Conservation (phyloP, 306 rosid genomes). For the Pachyrhizus erosus region DNA sequence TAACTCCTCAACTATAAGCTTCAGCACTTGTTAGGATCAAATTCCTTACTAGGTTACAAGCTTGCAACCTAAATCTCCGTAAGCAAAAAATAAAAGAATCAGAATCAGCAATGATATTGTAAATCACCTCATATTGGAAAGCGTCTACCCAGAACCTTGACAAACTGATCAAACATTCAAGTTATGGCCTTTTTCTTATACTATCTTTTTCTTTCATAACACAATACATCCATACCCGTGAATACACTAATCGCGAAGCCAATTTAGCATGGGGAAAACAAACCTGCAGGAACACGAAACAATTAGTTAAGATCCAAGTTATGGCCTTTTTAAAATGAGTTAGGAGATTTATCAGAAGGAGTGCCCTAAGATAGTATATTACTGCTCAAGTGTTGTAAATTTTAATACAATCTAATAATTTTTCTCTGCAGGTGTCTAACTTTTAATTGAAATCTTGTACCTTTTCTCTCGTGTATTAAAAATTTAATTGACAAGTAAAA, state of each 20-base stretch:
- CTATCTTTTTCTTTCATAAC: neutral
- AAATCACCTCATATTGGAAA: constrained; percentile 8
- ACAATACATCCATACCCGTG: neutral
- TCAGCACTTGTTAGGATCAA: neutral
- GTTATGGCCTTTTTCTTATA: too few relatives aligned
- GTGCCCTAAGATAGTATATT: neutral
- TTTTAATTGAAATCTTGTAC: neutral
- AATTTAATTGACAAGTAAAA: neutral
- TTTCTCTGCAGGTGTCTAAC: neutral
- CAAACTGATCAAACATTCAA: neutral
- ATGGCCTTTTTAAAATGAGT: neutral
- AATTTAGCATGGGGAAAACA: constrained; percentile 13
- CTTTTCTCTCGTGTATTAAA: neutral
- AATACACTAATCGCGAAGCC: neutral
- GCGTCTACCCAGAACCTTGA: constrained; percentile 13
- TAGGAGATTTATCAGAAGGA: neutral
- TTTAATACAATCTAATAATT: neutral
- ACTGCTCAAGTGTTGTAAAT: neutral
- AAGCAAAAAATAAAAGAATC: neutral
- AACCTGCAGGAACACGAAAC: neutral
- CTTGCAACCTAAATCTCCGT: constrained; percentile 9
- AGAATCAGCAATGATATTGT: constrained; percentile 20
- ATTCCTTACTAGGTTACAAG: neutral
- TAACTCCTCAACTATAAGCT: neutral
- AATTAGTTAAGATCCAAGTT: neutral